phyloP scores from a whole-genome alignment of 306 rosid genomes.

The Betula pendula region DNA sequence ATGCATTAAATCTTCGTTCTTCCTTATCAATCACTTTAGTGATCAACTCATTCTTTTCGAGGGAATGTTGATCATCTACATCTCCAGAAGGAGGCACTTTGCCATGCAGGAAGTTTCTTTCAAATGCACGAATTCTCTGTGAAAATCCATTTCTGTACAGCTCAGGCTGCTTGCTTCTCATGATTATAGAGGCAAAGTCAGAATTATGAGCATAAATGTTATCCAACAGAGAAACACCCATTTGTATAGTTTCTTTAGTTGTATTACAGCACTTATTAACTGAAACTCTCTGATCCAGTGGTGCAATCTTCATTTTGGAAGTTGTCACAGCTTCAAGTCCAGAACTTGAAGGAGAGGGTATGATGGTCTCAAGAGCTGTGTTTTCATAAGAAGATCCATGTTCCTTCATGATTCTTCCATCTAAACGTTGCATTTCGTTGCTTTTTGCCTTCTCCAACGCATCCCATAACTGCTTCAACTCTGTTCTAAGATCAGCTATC shows the following conservation, averaged over 20 bases:
- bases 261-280: slow-evolving; percentile 31
- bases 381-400: slow-evolving; percentile 28
- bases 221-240: slow-evolving; percentile 38
- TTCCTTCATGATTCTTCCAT: slow-evolving; percentile 30
- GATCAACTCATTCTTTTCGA: slow-evolving; percentile 31
- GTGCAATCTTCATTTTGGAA: slow-evolving; percentile 34
- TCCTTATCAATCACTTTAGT: slow-evolving; percentile 28
- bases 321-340: slow-evolving; percentile 29
- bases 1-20: slow-evolving; percentile 26
- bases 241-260: slow-evolving; percentile 29
- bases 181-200: slow-evolving; percentile 51
- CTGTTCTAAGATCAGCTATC: slow-evolving; percentile 66
- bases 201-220: slow-evolving; percentile 36
- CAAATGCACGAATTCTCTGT: slow-evolving; percentile 68
- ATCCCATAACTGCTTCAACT: slow-evolving; percentile 44
- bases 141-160: slow-evolving; percentile 59
- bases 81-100: slow-evolving; percentile 34
- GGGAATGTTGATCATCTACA: slow-evolving; percentile 28
- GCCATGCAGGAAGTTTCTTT: slow-evolving; percentile 47
- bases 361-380: slow-evolving; percentile 19
- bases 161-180: slow-evolving; percentile 52
- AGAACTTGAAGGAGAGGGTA: slow-evolving; percentile 28
- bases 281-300: slow-evolving; percentile 18
- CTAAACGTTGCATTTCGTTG: slow-evolving; percentile 30
- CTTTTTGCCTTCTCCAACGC: slow-evolving; percentile 51